Conservation (phyloP, 1,284 basidiomycete species). For the Ganoderma lingzhi region DNA sequence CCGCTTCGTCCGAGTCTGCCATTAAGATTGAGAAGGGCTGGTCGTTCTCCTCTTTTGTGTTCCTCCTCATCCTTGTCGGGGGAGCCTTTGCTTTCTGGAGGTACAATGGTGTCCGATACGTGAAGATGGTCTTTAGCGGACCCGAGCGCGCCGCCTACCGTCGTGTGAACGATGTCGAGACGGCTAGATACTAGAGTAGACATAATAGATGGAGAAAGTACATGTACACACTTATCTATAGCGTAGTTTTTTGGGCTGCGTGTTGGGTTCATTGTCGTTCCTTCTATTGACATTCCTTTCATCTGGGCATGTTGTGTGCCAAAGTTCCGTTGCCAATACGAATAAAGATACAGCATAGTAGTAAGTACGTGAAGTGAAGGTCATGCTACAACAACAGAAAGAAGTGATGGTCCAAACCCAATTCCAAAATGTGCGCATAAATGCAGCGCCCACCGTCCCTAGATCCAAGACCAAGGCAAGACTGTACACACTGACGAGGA, state of each 20-base stretch:
- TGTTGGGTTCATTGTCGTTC: background rate
- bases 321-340: background rate
- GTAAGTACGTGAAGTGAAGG: background rate
- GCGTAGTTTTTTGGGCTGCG: background rate
- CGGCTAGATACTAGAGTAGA: constrained; percentile 9
- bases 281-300: constrained; percentile 7
- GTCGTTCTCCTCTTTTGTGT: constrained; percentile 35
- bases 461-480: background rate
- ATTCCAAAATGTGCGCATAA: background rate
- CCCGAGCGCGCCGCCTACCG: constrained; percentile 52
- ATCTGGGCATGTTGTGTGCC: background rate
- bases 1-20: constrained; percentile 20
- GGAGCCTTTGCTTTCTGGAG: constrained; percentile 63
- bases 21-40: constrained; percentile 24
- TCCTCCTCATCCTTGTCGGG: constrained; percentile 35
- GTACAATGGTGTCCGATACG: constrained; percentile 59
- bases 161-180: constrained; percentile 60
- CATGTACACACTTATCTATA: background rate
- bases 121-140: constrained; percentile 51
- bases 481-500: background rate
- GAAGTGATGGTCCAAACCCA: background rate
- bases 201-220: background rate
- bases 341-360: constrained; percentile 7
- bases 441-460: background rate
- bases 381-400: constrained; percentile 2